Evolutionary conservation across 352 stramenopile species (phyloP).

Genomic region (Thalassiosira mediterranea): DNA sequence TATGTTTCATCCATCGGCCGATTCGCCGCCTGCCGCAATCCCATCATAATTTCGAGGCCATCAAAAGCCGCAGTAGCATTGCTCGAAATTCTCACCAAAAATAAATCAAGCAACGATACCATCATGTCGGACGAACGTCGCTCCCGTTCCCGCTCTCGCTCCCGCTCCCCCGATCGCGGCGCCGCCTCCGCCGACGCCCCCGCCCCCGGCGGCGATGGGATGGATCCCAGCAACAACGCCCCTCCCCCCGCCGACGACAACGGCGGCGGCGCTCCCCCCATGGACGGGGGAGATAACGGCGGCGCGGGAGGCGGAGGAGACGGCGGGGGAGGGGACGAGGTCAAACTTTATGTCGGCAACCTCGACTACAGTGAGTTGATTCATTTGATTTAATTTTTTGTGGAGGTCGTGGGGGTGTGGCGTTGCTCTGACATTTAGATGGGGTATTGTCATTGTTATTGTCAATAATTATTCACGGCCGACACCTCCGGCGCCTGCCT

Average conservation of each 20-base stretch:
- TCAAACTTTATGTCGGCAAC: conserved; percentile 86
- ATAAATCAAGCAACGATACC: not conserved
- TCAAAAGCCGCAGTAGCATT: no score
- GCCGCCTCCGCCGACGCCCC: conserved; percentile 28
- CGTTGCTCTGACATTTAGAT: no score
- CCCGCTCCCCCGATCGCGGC: conserved; percentile 59
- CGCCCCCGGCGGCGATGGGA: conserved; percentile 45
- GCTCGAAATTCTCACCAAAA: no score
- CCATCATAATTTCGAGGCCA: no score
- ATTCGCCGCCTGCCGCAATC: no score
- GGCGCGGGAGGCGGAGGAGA: conserved; percentile 28
- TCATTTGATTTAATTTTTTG: not conserved
- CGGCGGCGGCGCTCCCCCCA: conserved; percentile 2
- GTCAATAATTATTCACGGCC: no score
- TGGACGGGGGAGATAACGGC: conserved; percentile 20
- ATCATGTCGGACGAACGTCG: conserved; percentile 68
- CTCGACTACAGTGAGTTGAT: conserved; percentile 74
- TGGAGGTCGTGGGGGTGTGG: no score
- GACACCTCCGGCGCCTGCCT: no score
- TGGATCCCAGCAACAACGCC: conserved; percentile 8
- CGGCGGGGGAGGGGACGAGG: conserved; percentile 55
- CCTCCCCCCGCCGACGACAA: conserved; percentile 31
- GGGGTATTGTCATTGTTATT: no score
- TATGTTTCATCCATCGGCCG: no score
- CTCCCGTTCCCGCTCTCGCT: conserved; percentile 65